Evolutionary conservation across 2,329 filamentous ascomycete genomes (phyloP), one percentile per base, ranked within the genome.

Genomic region (Calycina herbarum): DNA sequence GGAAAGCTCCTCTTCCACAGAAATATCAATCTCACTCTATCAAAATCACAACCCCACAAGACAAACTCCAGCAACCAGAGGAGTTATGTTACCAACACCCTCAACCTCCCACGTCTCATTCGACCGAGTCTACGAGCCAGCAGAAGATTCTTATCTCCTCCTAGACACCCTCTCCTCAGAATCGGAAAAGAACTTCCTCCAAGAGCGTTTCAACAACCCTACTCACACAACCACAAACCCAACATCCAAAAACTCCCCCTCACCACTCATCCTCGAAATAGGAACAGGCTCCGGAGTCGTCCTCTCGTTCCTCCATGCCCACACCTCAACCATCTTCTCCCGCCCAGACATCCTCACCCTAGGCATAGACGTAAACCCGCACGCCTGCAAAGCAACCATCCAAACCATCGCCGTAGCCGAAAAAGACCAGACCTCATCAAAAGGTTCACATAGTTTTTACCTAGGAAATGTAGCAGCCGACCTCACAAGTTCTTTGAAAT

Each of bases 111-210:
- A 99, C 80, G 92, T 98, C 66, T 86, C 90, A 63, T 96, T 94
- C 79, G 86, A 92, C 77, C 88, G 90, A 64, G 89, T 98, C 72
- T 99, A 99, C 79, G 94, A 97, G 76, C 95, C 95, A 42, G 90
- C 94, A 11, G 95, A 99, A 79, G 95, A 99, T 80, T 97, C 94
- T 5, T 99, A 93, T 76, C 86, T 99, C 57, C 85, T 99, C 59
- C 86, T 99, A 35, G 94, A 99, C 79, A 96, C 94, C 0, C 85
- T 99, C 57, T 94, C 94, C 0, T 90, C 89, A 1, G 51, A 67
- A 3, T 62, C 56, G 29, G 74, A 76, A 45, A 75, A 72, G 40
- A 60, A 45, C 15, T 76, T 76, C 56, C 67, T 75, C 2, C 64
- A 64, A 35, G 33, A 66, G 20, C 66, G 63, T 54, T 71, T 70